Evolutionary conservation across 139 green algal species (phyloP).

Genomic region (Micractinium sp.): DNA sequence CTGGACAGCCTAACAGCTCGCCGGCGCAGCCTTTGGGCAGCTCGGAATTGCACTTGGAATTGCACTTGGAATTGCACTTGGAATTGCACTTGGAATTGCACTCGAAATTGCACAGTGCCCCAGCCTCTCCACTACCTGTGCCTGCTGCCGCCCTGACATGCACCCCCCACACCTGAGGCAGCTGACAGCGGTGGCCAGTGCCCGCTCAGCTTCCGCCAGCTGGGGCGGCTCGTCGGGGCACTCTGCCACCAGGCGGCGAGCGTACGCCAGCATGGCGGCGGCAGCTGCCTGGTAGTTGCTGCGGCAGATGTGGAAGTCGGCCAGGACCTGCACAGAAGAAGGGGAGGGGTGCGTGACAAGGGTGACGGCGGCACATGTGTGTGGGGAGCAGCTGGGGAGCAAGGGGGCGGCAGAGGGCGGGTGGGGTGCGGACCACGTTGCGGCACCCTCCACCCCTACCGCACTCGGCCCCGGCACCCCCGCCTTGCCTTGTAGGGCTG

Average conservation of each 20-base stretch:
- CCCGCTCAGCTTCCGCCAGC: conserved; percentile 15
- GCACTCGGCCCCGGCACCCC: no score
- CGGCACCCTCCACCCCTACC: no score
- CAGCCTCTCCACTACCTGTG: no score
- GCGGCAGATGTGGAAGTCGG: conserved; percentile 39
- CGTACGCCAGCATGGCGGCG: conserved; percentile 42
- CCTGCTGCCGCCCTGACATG: no score
- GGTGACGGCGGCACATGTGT: not conserved
- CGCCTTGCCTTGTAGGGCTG: conserved; percentile 43
- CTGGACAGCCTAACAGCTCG: no score
- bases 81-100: no score
- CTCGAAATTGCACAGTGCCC: no score
- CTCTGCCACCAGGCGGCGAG: conserved; percentile 36
- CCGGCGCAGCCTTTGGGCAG: no score
- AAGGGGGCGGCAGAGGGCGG: not conserved
- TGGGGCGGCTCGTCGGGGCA: not conserved
- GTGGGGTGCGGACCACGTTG: no score
- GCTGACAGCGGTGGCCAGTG: conserved; percentile 28
- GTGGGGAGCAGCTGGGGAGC: no score
- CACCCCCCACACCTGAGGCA: conserved; percentile 19
- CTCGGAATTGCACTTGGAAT: no score
- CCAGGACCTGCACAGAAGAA: conserved; percentile 36
- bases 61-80: no score
- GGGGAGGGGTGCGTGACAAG: not conserved
- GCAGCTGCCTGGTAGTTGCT: conserved; percentile 45